Conservation (phyloP, 139 green algal genomes). For the Tetradesmus obliquus region DNA sequence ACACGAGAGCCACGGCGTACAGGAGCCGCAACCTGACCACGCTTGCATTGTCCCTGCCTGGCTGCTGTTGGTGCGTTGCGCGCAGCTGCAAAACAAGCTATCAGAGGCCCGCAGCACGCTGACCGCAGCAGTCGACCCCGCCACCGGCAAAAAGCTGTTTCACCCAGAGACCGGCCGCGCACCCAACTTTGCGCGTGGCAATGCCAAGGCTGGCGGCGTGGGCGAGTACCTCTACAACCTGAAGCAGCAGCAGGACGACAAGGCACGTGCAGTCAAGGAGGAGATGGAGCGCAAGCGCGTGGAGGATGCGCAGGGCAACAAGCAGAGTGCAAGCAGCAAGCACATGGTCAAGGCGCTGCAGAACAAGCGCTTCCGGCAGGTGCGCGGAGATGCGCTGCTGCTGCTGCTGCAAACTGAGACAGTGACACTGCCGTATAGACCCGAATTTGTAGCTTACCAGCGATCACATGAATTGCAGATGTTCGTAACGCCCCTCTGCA, state of each 20-base stretch:
- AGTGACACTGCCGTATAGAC: too few species aligned
- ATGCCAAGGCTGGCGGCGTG: constrained; percentile 56
- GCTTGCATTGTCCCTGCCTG: background rate
- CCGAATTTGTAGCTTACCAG: too few species aligned
- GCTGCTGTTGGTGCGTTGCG: background rate
- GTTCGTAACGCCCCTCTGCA: background rate
- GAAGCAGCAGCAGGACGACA: constrained; percentile 54
- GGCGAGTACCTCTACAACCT: constrained; percentile 82
- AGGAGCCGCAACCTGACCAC: background rate
- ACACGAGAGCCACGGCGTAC: too few species aligned
- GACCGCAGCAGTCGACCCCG: constrained; percentile 65
- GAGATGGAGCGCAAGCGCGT: constrained; percentile 38
- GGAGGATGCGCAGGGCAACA: background rate
- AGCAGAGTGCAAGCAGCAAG: constrained; percentile 50
- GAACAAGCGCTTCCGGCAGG: constrained; percentile 75
- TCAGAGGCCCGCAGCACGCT: constrained; percentile 53
- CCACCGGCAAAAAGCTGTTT: constrained; percentile 76
- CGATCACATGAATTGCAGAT: background rate
- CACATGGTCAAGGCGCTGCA: constrained; percentile 75
- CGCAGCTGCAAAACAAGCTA: constrained; percentile 65
- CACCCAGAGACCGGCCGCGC: constrained; percentile 70
- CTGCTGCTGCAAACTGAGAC: background rate
- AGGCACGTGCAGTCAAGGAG: background rate
- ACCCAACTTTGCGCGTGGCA: constrained; percentile 54
- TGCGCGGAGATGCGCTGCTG: background rate